Conservation (phyloP, 2,329 filamentous ascomycete genomes). For the Byssoonygena ceratinophila region DNA sequence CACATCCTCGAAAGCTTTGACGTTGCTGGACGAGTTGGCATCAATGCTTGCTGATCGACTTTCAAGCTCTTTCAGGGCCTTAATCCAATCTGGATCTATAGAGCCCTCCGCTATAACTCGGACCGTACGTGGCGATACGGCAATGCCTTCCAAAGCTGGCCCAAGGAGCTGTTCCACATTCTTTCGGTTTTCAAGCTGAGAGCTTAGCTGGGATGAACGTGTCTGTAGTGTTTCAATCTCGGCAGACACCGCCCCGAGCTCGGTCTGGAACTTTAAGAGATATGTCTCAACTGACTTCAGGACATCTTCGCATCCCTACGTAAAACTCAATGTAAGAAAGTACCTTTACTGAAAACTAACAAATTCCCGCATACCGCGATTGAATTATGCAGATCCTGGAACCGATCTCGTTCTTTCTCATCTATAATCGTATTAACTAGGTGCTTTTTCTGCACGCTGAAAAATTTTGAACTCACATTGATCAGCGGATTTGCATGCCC, state of each 20-base stretch:
- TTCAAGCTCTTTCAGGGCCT: conserved; percentile 71
- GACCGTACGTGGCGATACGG: conserved; percentile 72
- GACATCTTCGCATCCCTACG: conserved; percentile 73
- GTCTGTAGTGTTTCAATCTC: conserved; percentile 92
- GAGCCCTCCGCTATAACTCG: conserved; percentile 76
- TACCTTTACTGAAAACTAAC: not conserved
- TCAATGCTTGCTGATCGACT: conserved; percentile 63
- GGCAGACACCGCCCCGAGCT: conserved; percentile 80
- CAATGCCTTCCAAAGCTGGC: conserved; percentile 83
- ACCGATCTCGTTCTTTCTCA: conserved; percentile 70
- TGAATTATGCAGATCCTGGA: conserved; percentile 80
- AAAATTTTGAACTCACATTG: conserved; percentile 51
- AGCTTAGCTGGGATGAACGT: conserved; percentile 70
- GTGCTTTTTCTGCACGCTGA: not conserved
- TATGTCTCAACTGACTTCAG: conserved; percentile 88
- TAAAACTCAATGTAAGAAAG: conserved; percentile 11
- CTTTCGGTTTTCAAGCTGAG: conserved; percentile 77
- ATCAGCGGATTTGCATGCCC: conserved; percentile 52
- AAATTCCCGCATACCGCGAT: conserved; percentile 44
- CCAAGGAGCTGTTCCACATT: conserved; percentile 79
- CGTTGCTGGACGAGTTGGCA: conserved; percentile 51
- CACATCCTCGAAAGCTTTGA: conserved; percentile 72
- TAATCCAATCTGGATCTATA: conserved; percentile 83
- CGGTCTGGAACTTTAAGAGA: conserved; percentile 82
- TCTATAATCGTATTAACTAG: conserved; percentile 39